These are phyloP conservation scores for Maudiozyma pseudohumilis DNA, from an alignment of 805 yeast genomes.

Conservation along the genomic window DNA sequence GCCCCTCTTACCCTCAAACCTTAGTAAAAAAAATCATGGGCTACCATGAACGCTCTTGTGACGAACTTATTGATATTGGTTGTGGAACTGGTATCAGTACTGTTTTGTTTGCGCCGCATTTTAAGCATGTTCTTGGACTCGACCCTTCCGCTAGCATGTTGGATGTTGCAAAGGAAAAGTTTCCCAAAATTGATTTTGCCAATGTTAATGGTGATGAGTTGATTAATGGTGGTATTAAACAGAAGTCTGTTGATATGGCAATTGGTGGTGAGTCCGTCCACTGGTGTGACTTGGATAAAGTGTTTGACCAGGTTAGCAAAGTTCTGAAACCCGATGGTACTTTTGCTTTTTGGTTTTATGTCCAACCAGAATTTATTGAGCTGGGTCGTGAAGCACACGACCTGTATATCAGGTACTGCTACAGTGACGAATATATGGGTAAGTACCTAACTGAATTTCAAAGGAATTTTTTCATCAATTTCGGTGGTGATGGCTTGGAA, in stretches of 20 bases:
- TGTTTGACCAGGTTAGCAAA: slow-evolving; percentile 40
- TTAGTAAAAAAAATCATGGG: slow-evolving; percentile 35
- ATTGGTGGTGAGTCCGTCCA: slow-evolving; percentile 70
- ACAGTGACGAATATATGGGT: slow-evolving; percentile 42
- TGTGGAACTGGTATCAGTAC: slow-evolving; percentile 68
- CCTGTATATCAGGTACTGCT: slow-evolving; percentile 44
- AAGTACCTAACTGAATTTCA: slow-evolving; percentile 69
- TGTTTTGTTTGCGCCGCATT: slow-evolving; percentile 25
- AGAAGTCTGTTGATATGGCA: slow-evolving; percentile 41
- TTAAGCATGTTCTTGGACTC: slow-evolving; percentile 42
- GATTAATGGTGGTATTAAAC: slow-evolving; percentile 7
- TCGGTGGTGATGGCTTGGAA: slow-evolving; percentile 8
- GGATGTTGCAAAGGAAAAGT: slow-evolving; percentile 26
- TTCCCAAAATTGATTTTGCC: slow-evolving; percentile 1
- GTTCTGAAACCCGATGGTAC: slow-evolving; percentile 51
- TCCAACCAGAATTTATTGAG: slow-evolving; percentile 52
- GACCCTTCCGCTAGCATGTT: slow-evolving; percentile 52
- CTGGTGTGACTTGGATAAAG: slow-evolving; percentile 51
- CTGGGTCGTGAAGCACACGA: slow-evolving; percentile 43
- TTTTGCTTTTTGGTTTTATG: slow-evolving; percentile 62
- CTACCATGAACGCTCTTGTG: slow-evolving; percentile 32
- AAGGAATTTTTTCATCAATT: slow-evolving; percentile 32
- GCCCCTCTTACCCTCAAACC: slow-evolving; percentile 41
- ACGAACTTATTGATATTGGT: slow-evolving; percentile 47
- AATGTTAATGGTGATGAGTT: slow-evolving; percentile 6